Evolutionary conservation across 257 asterid species (phyloP).

Genomic region (Nicotiana undulata): DNA sequence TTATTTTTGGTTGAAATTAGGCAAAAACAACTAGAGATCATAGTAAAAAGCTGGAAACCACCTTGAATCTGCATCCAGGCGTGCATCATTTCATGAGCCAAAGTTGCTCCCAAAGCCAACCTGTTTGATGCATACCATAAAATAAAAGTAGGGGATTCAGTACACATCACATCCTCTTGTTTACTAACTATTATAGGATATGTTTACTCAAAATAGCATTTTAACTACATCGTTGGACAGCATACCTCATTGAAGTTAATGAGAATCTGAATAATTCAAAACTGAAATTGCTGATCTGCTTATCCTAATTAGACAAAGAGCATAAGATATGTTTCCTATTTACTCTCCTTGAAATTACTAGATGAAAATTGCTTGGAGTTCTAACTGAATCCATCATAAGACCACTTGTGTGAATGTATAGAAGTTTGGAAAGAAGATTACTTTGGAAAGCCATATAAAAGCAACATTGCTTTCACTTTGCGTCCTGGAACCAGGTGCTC

Average conservation of each 20-base stretch:
- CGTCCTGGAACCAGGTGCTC: neutral
- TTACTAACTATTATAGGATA: neutral
- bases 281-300: neutral
- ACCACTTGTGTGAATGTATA: neutral
- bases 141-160: neutral
- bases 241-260: no score
- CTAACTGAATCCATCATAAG: neutral
- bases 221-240: neutral
- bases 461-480: neutral
- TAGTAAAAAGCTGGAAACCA: neutral
- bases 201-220: neutral
- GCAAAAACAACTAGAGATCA: neutral
- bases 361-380: neutral
- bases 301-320: neutral
- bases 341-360: neutral
- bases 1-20: neutral
- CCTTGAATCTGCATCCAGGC: slow-evolving; percentile 4
- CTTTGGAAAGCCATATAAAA: slow-evolving; percentile 5
- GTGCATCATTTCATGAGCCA: slow-evolving; percentile 13
- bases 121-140: neutral
- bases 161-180: neutral
- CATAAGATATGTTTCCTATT: neutral
- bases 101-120: slow-evolving; percentile 7
- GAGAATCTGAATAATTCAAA: neutral
- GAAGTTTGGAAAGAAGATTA: neutral